Base-by-base conservation (phyloP, 306 rosid genomes). In the Chamaecrista fasciculata region DNA sequence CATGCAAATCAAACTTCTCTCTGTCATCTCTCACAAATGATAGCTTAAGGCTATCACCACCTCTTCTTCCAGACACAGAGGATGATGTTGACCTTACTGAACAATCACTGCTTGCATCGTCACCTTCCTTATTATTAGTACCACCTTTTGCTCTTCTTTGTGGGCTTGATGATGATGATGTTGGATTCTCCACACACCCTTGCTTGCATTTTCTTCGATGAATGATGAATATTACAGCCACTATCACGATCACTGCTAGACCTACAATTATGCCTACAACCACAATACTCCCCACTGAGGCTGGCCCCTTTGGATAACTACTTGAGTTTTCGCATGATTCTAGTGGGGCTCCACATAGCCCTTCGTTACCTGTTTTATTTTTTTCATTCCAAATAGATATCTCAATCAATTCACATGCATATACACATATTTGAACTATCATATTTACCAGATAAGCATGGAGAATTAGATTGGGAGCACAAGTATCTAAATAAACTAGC, bases 321-420 rank as follows among this genome's bases (percentile, higher is more conserved):
- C 12, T 10, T 12, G 40, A n/a, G 10, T 75, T 2, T 10, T 9
- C 5, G 72, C 99, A 94, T 19, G 56, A 7, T 3, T 10, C 39
- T 29, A 94, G 40, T 8, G 97, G 96, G 8, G 48, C 47, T 78
- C 99, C 99, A 76, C 99, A 94, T 10, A 94, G 76, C 55, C 65
- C 80, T 49, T 78, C 31, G 66, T 91, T 84, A 43, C 87, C 98
- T 93, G 91, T 80, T n/a, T n/a, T n/a, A n/a, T n/a, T n/a, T n/a
- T n/a, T n/a, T n/a, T n/a, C n/a, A n/a, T n/a, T n/a, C n/a, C n/a
- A n/a, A n/a, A n/a, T n/a, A n/a, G n/a, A n/a, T n/a, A n/a, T n/a
- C n/a, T n/a, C n/a, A n/a, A n/a, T n/a, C n/a, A n/a, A n/a, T n/a
- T n/a, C n/a, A n/a, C n/a, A n/a, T n/a, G n/a, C n/a, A n/a, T n/a